Evolutionary conservation across 768 basidiomycete species (phyloP).

Genomic region (Fibroporia radiculosa): DNA sequence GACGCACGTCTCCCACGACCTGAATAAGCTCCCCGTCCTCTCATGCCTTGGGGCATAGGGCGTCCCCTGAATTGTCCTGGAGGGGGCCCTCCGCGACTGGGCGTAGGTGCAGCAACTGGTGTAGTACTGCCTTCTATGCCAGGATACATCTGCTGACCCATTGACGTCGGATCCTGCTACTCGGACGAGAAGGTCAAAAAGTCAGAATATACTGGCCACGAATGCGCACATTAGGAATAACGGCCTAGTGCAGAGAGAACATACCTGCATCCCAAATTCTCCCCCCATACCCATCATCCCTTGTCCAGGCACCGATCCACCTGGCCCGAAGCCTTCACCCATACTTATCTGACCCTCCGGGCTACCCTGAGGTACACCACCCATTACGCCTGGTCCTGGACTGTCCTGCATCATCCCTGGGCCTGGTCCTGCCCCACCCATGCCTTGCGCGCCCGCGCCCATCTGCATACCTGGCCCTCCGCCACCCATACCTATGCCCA

Average conservation of each 20-base stretch:
- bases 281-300: slow-evolving; percentile 65
- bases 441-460: slow-evolving; percentile 13
- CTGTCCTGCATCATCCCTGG: slow-evolving; percentile 17
- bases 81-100: slow-evolving; percentile 19
- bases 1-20: slow-evolving; percentile 38
- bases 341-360: slow-evolving; percentile 26
- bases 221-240: too few relatives aligned
- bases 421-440: slow-evolving; percentile 17
- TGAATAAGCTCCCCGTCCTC: slow-evolving; percentile 32
- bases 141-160: slow-evolving; percentile 48
- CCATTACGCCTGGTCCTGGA: slow-evolving; percentile 14
- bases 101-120: slow-evolving; percentile 32
- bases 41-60: slow-evolving; percentile 30
- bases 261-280: slow-evolving; percentile 71
- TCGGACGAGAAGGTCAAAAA: slow-evolving; percentile 7
- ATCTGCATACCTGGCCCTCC: slow-evolving; percentile 27
- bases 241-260: too few relatives aligned
- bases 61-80: slow-evolving; percentile 39
- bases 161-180: slow-evolving; percentile 43
- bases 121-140: slow-evolving; percentile 49
- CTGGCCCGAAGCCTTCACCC: slow-evolving; percentile 32
- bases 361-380: slow-evolving; percentile 14
- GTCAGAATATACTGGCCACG: neutral
- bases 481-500: slow-evolving; percentile 39
- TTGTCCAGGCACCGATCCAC: slow-evolving; percentile 32